phyloP scores from a whole-genome alignment of 805 yeast species.

The Cyberlindnera samutprakarnensis region DNA sequence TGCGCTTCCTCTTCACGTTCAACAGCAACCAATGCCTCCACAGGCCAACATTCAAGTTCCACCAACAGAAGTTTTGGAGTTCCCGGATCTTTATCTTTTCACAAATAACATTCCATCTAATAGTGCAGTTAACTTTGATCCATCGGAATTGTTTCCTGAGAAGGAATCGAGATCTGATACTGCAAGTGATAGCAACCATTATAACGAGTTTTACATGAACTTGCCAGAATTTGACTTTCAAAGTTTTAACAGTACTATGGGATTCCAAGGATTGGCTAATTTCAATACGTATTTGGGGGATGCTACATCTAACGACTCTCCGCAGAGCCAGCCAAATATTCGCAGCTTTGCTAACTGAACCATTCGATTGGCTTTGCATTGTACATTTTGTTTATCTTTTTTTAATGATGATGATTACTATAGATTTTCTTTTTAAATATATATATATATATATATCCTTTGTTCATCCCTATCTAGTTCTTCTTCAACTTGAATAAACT shows the following conservation, averaged over 20 bases:
- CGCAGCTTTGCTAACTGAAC: conserved; percentile 8
- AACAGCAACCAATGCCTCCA: conserved; percentile 3
- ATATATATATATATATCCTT: no score
- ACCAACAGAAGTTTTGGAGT: conserved; percentile 11
- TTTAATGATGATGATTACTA: not conserved
- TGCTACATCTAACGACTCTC: conserved; percentile 1
- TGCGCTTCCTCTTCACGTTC: no score
- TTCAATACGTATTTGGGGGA: conserved; percentile 15
- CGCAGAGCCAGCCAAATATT: conserved; percentile 6
- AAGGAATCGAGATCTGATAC: conserved; percentile 10
- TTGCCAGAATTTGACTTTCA: conserved; percentile 22
- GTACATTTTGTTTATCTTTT: not conserved
- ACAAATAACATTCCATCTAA: conserved; percentile 19
- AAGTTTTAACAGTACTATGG: conserved; percentile 15
- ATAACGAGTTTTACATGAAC: conserved; percentile 17
- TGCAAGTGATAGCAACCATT: conserved; percentile 11
- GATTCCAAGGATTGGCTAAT: conserved; percentile 18
- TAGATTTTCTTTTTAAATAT: not conserved
- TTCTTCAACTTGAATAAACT: conserved; percentile 10
- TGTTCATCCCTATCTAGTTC: not conserved
- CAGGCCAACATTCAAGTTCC: conserved; percentile 1
- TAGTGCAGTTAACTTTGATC: conserved; percentile 16
- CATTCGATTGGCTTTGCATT: not conserved
- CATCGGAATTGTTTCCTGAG: conserved; percentile 21
- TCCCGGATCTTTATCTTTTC: conserved; percentile 23